These are phyloP conservation scores for Pisolithus tinctorius DNA, from an alignment of 768 basidiomycete species.

Conservation along the genomic window DNA sequence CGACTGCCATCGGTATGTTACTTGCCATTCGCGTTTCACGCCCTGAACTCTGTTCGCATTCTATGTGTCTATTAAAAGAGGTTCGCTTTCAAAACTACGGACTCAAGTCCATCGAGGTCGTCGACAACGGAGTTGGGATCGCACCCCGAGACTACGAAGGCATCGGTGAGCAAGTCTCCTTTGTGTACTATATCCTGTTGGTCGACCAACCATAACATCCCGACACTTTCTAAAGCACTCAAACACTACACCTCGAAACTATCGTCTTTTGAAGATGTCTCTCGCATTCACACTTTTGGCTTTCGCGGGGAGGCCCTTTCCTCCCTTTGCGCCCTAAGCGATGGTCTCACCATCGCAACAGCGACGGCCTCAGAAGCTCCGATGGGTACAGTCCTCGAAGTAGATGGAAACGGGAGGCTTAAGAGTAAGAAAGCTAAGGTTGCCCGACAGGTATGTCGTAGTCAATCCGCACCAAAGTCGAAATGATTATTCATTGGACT, in stretches of 20 bases:
- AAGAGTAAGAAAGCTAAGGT: constrained; percentile 45
- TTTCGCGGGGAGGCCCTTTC: constrained; percentile 96
- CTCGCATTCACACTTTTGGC: constrained; percentile 74
- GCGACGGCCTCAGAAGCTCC: constrained; percentile 66
- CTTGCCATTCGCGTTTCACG: not conserved
- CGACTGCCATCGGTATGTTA: constrained; percentile 71
- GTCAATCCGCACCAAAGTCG: not conserved
- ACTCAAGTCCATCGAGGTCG: constrained; percentile 71
- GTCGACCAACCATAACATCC: not conserved
- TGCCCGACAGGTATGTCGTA: constrained; percentile 64
- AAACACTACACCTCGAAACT: constrained; percentile 96
- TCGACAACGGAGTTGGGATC: constrained; percentile 92
- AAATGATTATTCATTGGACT: not conserved
- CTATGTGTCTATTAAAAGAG: constrained; percentile 39
- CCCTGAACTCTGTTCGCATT: constrained; percentile 1
- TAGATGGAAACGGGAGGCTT: constrained; percentile 61
- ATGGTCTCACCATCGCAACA: constrained; percentile 64
- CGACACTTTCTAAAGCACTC: constrained; percentile 43
- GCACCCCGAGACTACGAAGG: constrained; percentile 65
- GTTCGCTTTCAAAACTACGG: constrained; percentile 89
- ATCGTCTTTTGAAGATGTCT: constrained; percentile 64
- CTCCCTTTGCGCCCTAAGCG: constrained; percentile 81
- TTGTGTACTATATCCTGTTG: not conserved
- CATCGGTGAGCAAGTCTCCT: constrained; percentile 50
- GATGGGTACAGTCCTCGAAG: constrained; percentile 71